Evolutionary conservation across 164 flowering plant species (phyloP).

Genomic region (Vitis rupestris): DNA sequence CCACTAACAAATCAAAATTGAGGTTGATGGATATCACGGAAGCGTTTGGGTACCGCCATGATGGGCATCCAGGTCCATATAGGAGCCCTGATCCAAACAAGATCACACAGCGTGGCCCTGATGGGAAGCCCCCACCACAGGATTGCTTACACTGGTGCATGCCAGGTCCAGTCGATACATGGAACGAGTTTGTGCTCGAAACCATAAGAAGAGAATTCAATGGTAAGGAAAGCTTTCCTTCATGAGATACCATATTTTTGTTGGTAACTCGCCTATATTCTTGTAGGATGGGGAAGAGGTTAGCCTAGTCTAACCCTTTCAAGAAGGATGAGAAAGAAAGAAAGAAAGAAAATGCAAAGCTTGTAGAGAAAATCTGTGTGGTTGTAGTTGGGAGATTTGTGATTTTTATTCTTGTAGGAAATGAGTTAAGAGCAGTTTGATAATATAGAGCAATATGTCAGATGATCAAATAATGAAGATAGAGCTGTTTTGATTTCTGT

Average conservation of each 20-base stretch:
- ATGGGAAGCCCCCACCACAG: constrained; percentile 93
- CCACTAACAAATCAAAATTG: constrained; percentile 49
- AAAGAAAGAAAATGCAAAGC: not conserved
- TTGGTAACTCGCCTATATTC: not conserved
- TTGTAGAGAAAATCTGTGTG: constrained; percentile 9
- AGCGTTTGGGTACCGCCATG: constrained; percentile 68
- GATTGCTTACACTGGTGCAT: constrained; percentile 99
- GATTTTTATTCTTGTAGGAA: too few species aligned
- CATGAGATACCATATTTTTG: constrained; percentile 14
- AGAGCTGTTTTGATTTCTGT: too few species aligned
- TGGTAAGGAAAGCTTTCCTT: constrained; percentile 18
- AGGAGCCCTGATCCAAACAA: constrained; percentile 84
- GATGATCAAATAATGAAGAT: too few species aligned
- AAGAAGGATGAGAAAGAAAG: too few species aligned
- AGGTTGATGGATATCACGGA: constrained; percentile 85
- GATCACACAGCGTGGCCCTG: constrained; percentile 75
- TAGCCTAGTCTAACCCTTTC: not conserved
- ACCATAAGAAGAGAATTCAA: constrained; percentile 63
- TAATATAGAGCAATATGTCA: too few species aligned
- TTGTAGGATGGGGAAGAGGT: not conserved
- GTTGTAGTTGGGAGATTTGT: not conserved
- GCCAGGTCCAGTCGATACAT: constrained; percentile 98
- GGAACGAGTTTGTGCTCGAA: constrained; percentile 91
- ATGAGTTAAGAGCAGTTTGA: too few species aligned
- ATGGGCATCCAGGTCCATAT: constrained; percentile 98